Base-by-base conservation (phyloP, 495 filamentous ascomycete species). In the Daldinia childiae region DNA sequence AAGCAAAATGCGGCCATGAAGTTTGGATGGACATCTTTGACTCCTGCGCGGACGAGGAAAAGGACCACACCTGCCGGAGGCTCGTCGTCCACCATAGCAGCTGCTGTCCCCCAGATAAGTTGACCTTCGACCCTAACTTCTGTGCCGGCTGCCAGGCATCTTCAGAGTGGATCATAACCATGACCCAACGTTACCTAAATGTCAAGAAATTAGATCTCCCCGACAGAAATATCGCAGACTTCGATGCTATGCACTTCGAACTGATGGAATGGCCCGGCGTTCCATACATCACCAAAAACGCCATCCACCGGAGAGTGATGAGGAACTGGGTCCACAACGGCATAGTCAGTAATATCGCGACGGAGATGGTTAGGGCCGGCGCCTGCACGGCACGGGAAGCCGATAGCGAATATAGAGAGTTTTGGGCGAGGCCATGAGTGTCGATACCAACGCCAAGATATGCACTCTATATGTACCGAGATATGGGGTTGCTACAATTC, bases 171-270 rank as follows among this genome's bases (percentile, higher is more conserved):
- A 6, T 24, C 2, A 12, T 6, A 6, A n/a, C 4, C 4, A 62
- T 62, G 27, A 21, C 15, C 6, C 21, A 51, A 9, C 60, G 60
- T 24, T 52, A 62, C 60, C 19, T 26, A 11, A 12, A 36, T 1
- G 9, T 21, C 6, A 51, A 27, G 43, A 27, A 19, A 29, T 4
- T 52, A 5, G 41, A 52, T n/a, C 19, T 19, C 3, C 1, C 8
- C 7, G 30, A 52, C 24, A 1, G 7, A 1, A 12, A 15, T 8
- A 38, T 52, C 7, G 15, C 43, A 9, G 7, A 50, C 0, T 38
- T 62, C 45, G 43, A 62, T 7, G n/a, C 19, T 9, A 62, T 62
- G 60, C 60, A 62, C 30, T 17, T 7, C 4, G 7, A 43, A 4
- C 30, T 62, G 3, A n/a, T 52, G 19, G n/a, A 17, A 15, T 62